Evolutionary conservation across 768 basidiomycete species (phyloP), one percentile per base, ranked within the genome.

Genomic region (Omphalotus guepiniiformis): DNA sequence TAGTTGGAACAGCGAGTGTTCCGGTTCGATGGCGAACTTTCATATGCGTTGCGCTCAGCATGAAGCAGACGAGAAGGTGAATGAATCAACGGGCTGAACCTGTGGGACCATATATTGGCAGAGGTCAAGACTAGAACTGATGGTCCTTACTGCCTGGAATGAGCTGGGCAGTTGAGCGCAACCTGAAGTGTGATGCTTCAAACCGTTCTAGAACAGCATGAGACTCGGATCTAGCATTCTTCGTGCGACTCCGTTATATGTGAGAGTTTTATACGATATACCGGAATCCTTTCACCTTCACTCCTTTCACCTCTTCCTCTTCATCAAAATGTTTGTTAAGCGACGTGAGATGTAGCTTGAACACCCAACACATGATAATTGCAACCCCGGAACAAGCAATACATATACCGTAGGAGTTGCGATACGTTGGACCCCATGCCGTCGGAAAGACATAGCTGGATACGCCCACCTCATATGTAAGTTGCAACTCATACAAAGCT

Each of bases 371-470:
- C 75, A 83, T 78, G 35, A 76, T 58, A 36, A 79, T 74, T 18
- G 77, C 66, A 25, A 71, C 52, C 21, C 71, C 76, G 47, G 69
- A 78, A 41, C 77, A 76, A 49, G 76, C 69, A 42, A 82, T 76
- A 60, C 76, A 79, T 52, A 84, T 82, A 28, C 66, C 75, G 63
- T 74, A 83, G 3, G 76, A 75, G 37, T 70, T 69, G 2, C 65
- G 63, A 64, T 88, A 90, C 0, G 78, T 76, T 21, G 82, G 83
- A 6, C 83, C 85, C 84, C 83, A 88, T 6, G 50, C 55, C 29
- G 62, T 65, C 9, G 80, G 84, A 82, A 83, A 88, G 35, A 82
- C 69, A 58, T 87, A 86, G 32, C 80, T 81, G 53, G n/a, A n/a
- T n/a, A n/a, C n/a, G n/a, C n/a, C n/a, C n/a, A 35, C 55, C 18